phyloP scores from a whole-genome alignment of 2,329 filamentous ascomycete genomes.

The Tolypocladium tropicale region DNA sequence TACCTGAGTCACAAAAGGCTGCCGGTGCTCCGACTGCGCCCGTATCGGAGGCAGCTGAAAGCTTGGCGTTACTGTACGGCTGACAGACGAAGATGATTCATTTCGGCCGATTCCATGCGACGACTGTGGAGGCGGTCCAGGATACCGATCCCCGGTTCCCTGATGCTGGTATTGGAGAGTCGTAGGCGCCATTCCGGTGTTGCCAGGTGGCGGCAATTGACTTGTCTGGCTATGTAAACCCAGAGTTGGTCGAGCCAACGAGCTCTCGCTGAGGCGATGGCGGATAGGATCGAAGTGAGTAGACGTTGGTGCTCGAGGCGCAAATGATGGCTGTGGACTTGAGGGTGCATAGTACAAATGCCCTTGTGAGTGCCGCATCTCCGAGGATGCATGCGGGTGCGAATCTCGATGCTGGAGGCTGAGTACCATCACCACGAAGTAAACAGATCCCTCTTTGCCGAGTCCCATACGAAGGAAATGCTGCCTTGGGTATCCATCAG shows the following conservation, averaged over 20 bases:
- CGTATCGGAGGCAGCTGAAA: slow-evolving; percentile 41
- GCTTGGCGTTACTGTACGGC: slow-evolving; percentile 19
- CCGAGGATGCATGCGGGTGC: slow-evolving; percentile 35
- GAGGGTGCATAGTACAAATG: slow-evolving; percentile 27
- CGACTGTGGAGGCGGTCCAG: slow-evolving; percentile 25
- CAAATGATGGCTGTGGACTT: slow-evolving; percentile 21
- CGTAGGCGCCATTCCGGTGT: slow-evolving; percentile 13
- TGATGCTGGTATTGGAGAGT: slow-evolving; percentile 31
- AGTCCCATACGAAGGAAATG: slow-evolving; percentile 44
- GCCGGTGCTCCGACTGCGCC: slow-evolving; percentile 20
- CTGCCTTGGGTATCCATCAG: slow-evolving; percentile 40
- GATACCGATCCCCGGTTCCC: slow-evolving; percentile 33
- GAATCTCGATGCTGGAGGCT: slow-evolving; percentile 24
- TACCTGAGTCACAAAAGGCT: slow-evolving; percentile 8
- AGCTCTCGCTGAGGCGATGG: slow-evolving; percentile 26
- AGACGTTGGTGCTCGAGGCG: slow-evolving; percentile 35
- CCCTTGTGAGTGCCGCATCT: slow-evolving; percentile 31
- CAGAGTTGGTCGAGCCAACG: slow-evolving; percentile 9
- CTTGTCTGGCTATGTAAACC: not conserved
- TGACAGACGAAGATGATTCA: slow-evolving; percentile 29
- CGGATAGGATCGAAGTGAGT: slow-evolving; percentile 37
- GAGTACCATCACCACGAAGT: slow-evolving; percentile 47
- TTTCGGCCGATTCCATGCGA: slow-evolving; percentile 43
- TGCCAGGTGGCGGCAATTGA: slow-evolving; percentile 14
- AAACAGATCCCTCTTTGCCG: slow-evolving; percentile 50